These are phyloP conservation scores for Phanerochaete sordida DNA, from an alignment of 768 basidiomycete species.

Conservation along the genomic window DNA sequence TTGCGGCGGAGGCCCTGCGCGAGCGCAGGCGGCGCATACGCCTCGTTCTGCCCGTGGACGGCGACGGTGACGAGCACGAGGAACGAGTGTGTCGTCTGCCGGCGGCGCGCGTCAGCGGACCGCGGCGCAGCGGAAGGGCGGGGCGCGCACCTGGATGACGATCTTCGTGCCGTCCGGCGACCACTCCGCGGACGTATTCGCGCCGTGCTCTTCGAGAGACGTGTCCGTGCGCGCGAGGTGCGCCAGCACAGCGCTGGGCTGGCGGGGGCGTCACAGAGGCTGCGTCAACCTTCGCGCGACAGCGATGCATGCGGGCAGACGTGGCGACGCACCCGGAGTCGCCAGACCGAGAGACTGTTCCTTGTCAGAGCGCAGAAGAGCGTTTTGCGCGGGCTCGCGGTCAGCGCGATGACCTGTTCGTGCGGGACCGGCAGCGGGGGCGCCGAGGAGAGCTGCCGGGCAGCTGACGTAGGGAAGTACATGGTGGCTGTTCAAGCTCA, in stretches of 20 bases:
- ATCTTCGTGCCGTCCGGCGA: slow-evolving; percentile 78
- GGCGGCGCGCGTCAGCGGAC: neutral
- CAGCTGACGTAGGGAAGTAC: slow-evolving; percentile 86
- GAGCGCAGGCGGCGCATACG: slow-evolving; percentile 52
- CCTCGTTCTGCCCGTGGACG: slow-evolving; percentile 49
- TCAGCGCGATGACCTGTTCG: slow-evolving; percentile 55
- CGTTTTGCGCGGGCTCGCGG: slow-evolving; percentile 69
- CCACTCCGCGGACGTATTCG: slow-evolving; percentile 74
- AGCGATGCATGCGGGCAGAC: neutral
- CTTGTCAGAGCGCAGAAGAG: slow-evolving; percentile 75
- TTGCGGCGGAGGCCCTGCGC: slow-evolving; percentile 54
- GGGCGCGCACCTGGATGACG: slow-evolving; percentile 64
- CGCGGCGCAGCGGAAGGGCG: slow-evolving; percentile 19
- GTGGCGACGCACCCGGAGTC: slow-evolving; percentile 59
- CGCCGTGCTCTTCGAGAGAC: slow-evolving; percentile 82
- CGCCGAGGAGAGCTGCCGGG: slow-evolving; percentile 64
- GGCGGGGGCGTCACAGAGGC: neutral
- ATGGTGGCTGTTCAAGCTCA: slow-evolving; percentile 32
- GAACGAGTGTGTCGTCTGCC: slow-evolving; percentile 76
- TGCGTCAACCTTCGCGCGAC: neutral
- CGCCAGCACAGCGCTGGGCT: slow-evolving; percentile 74
- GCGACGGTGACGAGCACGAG: slow-evolving; percentile 72
- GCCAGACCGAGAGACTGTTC: slow-evolving; percentile 74
- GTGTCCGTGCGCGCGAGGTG: slow-evolving; percentile 71
- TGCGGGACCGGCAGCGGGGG: slow-evolving; percentile 73